Evolutionary conservation across 768 basidiomycete genomes (phyloP), one percentile per base, ranked within the genome.

Genomic region (Kwoniella newhampshirensis): DNA sequence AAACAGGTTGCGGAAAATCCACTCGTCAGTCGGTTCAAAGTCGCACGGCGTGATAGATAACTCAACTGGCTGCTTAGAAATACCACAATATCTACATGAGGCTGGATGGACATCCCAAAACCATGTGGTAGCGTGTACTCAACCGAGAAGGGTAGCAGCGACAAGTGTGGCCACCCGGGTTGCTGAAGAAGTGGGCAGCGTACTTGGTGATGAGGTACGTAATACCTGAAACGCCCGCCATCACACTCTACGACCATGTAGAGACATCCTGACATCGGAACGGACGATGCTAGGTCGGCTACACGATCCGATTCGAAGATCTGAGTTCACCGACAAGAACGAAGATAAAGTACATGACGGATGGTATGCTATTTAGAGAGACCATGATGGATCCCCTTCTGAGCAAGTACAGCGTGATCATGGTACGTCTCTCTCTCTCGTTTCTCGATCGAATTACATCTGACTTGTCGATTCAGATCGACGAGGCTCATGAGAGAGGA

Each of bases 331-430:
- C 88, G 67, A 83, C 87, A 26, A 81, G 84, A 50, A 98, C 96
- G 1, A 83, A 89, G 25, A 89, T 99, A 74, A 82, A 91, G 39
- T 99, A 98, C 76, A 83, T 98, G 84, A 99, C 96, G 28, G 96
- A 99, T 75, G 96, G 96, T 42, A 93, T 98, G 86, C 85, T 99
- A 35, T 97, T 98, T 75, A 84, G 93, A 57, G 93, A 97, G 80
- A 87, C 87, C 21, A 82, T 97, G 67, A 80, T 92, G 35, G 94
- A 99, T 71, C 96, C 96, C 17, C 77, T 97, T 26, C 81, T 99
- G 49, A 90, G 87, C 72, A 85, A 87, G 23, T 97, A 93, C 70
- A 94, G 91, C 68, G 91, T 92, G 9, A 87, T 98, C 59, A 98
- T 99, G 92, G 91, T 87, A 63, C 45, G 81, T 74, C 56, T 3